Evolutionary conservation across 2,329 filamentous ascomycete species (phyloP).

Genomic region (Ceratocystis destructans): DNA sequence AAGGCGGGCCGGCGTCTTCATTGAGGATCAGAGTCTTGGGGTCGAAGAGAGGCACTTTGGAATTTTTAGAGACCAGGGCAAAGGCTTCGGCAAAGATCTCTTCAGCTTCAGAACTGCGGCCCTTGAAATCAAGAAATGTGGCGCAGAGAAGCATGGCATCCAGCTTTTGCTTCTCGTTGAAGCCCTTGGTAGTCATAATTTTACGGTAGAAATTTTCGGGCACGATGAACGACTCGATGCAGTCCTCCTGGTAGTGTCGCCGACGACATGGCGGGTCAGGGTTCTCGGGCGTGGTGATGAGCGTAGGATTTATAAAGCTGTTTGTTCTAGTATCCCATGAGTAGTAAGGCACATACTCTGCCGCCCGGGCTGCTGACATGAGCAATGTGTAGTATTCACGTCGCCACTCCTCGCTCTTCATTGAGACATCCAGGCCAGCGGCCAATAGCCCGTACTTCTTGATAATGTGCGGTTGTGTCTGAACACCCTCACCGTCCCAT

Average conservation of each 20-base stretch:
- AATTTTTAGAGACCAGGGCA: slow-evolving; percentile 51
- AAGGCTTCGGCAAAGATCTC: slow-evolving; percentile 65
- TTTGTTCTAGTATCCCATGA: slow-evolving; percentile 50
- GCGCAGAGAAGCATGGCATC: slow-evolving; percentile 73
- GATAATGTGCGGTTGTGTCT: slow-evolving; percentile 10
- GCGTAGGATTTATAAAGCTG: slow-evolving; percentile 55
- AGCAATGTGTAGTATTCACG: slow-evolving; percentile 73
- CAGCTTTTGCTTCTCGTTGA: slow-evolving; percentile 63
- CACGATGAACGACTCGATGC: slow-evolving; percentile 50
- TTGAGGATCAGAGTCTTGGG: slow-evolving; percentile 49
- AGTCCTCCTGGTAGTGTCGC: slow-evolving; percentile 56
- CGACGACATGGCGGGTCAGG: slow-evolving; percentile 59
- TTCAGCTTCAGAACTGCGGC: slow-evolving; percentile 47
- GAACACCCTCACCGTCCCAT: slow-evolving; percentile 15
- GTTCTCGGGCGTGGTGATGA: slow-evolving; percentile 72
- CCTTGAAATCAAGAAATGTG: slow-evolving; percentile 71
- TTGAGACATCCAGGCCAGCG: slow-evolving; percentile 49
- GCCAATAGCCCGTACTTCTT: slow-evolving; percentile 13
- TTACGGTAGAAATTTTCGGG: slow-evolving; percentile 72
- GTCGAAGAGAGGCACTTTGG: slow-evolving; percentile 37
- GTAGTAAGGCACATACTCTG: slow-evolving; percentile 72
- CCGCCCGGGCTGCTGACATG: slow-evolving; percentile 60
- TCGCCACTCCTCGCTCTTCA: slow-evolving; percentile 71
- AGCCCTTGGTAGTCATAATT: slow-evolving; percentile 66
- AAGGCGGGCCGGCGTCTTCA: slow-evolving; percentile 43